Evolutionary conservation across 495 filamentous ascomycete species (phyloP).

Genomic region (Cercophora samala): DNA sequence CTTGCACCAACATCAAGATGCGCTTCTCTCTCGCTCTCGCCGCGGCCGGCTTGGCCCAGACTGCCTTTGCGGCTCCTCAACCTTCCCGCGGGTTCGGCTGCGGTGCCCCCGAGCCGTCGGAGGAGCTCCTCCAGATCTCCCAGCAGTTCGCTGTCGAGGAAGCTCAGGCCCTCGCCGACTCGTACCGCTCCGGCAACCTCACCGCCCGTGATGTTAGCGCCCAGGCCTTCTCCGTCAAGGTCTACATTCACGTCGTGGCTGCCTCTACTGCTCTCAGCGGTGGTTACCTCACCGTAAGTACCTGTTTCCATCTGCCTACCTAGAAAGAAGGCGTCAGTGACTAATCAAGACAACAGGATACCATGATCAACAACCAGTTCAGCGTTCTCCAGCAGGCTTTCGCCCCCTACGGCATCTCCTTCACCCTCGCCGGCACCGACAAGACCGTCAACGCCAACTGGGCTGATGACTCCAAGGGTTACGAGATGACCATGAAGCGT

Average conservation of each 20-base stretch:
- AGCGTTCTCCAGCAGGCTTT: slow-evolving; percentile 50
- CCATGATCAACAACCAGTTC: slow-evolving; percentile 43
- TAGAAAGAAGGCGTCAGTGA: not conserved
- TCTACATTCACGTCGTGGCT: slow-evolving; percentile 64
- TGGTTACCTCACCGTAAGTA: slow-evolving; percentile 49
- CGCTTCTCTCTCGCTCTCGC: slow-evolving; percentile 36
- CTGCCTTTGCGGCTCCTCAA: slow-evolving; percentile 30
- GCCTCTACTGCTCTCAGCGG: slow-evolving; percentile 40
- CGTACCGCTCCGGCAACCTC: not conserved
- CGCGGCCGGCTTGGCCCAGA: slow-evolving; percentile 29
- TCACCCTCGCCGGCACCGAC: slow-evolving; percentile 50
- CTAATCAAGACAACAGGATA: slow-evolving; percentile 23
- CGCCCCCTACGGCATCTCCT: slow-evolving; percentile 49
- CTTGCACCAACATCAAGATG: slow-evolving; percentile 29
- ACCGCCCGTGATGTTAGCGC: slow-evolving; percentile 10
- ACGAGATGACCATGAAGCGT: slow-evolving; percentile 55
- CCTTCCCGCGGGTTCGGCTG: slow-evolving; percentile 28
- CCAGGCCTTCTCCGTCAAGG: slow-evolving; percentile 42
- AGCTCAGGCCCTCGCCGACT: slow-evolving; percentile 16
- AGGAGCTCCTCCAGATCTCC: slow-evolving; percentile 35
- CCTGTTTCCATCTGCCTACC: not conserved
- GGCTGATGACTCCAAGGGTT: slow-evolving; percentile 45
- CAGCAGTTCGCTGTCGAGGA: slow-evolving; percentile 31
- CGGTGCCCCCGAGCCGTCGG: slow-evolving; percentile 41
- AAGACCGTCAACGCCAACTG: slow-evolving; percentile 58